These are phyloP conservation scores for Colletotrichum gigasporum DNA, from an alignment of 2,329 filamentous ascomycete genomes.

Conservation along the genomic window DNA sequence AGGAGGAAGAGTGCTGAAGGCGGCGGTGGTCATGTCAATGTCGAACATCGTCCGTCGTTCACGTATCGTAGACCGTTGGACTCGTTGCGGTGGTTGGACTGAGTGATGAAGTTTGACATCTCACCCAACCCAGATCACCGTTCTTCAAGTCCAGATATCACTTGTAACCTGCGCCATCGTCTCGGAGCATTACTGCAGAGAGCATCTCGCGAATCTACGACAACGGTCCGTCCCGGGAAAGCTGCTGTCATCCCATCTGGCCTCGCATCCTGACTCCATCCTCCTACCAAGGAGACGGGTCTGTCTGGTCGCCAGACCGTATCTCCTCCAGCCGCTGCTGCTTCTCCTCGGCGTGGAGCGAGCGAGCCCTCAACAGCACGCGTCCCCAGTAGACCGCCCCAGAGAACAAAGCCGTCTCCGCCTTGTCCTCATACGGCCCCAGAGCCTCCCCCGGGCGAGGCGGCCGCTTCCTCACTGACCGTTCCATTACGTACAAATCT, in stretches of 20 bases:
- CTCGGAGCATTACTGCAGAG: neutral
- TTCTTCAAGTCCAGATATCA: neutral
- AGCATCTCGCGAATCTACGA: neutral
- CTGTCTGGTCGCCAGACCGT: neutral
- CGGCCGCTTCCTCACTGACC: neutral
- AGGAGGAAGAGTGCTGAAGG: no score
- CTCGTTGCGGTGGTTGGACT: neutral
- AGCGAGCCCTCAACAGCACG: neutral
- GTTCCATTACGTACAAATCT: conserved; percentile 12
- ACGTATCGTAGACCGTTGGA: neutral
- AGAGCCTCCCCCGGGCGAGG: neutral
- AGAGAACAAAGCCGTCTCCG: neutral
- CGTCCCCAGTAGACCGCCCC: neutral
- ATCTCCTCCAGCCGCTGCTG: neutral
- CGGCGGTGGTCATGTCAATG: no score
- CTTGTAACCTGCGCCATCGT: neutral
- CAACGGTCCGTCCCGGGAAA: conserved; percentile 1
- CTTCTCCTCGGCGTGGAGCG: neutral
- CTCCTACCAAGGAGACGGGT: neutral
- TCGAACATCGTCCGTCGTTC: no score
- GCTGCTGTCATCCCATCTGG: neutral
- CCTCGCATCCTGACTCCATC: neutral
- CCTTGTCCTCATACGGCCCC: neutral
- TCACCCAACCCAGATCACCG: neutral
- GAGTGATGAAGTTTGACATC: no score